These are phyloP conservation scores for Penicillium paneum DNA, from an alignment of 2,329 filamentous ascomycete species.

Conservation along the genomic window DNA sequence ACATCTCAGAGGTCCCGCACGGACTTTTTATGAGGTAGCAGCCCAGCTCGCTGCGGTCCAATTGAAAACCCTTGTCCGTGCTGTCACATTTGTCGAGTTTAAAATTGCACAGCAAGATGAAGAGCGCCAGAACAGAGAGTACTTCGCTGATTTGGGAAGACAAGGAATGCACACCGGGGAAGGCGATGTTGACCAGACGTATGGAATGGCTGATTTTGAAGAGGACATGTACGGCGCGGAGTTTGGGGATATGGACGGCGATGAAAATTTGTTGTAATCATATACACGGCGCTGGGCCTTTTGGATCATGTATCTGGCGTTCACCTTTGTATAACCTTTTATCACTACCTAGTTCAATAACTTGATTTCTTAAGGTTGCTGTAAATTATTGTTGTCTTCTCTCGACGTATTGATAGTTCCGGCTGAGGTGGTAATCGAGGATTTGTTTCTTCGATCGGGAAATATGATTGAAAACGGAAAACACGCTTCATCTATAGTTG, in stretches of 20 bases:
- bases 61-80: constrained; percentile 49
- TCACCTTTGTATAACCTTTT: not conserved
- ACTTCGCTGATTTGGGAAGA: constrained; percentile 21
- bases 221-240: not conserved
- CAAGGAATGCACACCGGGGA: constrained; percentile 19
- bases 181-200: constrained; percentile 14
- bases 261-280: not conserved
- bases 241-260: not conserved
- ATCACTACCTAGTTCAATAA: not conserved
- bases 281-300: constrained; percentile 3
- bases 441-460: not conserved
- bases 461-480: not conserved
- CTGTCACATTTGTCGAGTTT: constrained; percentile 51
- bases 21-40: constrained; percentile 51
- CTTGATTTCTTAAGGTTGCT: not conserved
- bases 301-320: constrained; percentile 1
- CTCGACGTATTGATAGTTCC: not conserved
- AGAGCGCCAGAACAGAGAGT: constrained; percentile 33
- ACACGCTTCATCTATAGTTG: not conserved
- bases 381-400: not conserved
- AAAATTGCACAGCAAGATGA: constrained; percentile 42
- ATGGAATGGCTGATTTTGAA: constrained; percentile 1
- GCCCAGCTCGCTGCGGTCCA: constrained; percentile 51
- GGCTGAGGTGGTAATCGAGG: too few relatives aligned
- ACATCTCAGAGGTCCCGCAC: constrained; percentile 47